phyloP scores from a whole-genome alignment of 2,329 filamentous ascomycete genomes.

The Colletotrichum magnum region DNA sequence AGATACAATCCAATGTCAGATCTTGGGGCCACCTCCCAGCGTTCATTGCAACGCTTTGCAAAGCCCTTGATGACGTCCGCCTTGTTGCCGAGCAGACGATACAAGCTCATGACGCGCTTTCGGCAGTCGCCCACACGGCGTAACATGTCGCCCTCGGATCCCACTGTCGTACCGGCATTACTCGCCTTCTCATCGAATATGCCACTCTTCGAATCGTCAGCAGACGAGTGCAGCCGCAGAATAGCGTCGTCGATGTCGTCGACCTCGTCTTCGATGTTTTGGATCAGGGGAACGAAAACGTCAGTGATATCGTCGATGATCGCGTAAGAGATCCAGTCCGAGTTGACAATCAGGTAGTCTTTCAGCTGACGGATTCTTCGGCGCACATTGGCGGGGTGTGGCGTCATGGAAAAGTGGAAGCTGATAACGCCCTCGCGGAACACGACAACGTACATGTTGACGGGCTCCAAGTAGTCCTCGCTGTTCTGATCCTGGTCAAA shows the following conservation, averaged over 20 bases:
- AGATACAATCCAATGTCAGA: conserved; percentile 98
- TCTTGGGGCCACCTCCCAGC: conserved; percentile 95
- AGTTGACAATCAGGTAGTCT: conserved; percentile 92
- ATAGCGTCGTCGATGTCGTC: conserved; percentile 97
- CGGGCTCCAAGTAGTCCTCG: conserved; percentile 91
- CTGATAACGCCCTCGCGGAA: conserved; percentile 96
- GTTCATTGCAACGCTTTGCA: conserved; percentile 97
- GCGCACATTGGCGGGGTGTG: conserved; percentile 95
- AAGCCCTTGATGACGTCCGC: conserved; percentile 99
- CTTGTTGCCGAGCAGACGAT: conserved; percentile 94
- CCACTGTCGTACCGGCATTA: conserved; percentile 60
- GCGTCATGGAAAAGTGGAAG: conserved; percentile 97
- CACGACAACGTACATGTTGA: conserved; percentile 98
- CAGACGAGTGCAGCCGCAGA: conserved; percentile 80
- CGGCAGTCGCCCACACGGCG: conserved; percentile 92
- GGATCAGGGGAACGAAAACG: conserved; percentile 92
- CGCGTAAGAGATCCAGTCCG: conserved; percentile 98
- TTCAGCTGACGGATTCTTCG: conserved; percentile 92
- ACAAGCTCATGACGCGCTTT: conserved; percentile 97
- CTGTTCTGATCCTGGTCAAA: conserved; percentile 95
- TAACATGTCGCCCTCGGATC: conserved; percentile 84
- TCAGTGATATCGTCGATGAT: conserved; percentile 99
- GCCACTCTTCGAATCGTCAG: conserved; percentile 58
- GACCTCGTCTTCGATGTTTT: conserved; percentile 94
- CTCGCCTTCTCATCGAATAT: conserved; percentile 60